phyloP scores from a whole-genome alignment of 495 filamentous ascomycete species.

The Coniosporium apollinis region DNA sequence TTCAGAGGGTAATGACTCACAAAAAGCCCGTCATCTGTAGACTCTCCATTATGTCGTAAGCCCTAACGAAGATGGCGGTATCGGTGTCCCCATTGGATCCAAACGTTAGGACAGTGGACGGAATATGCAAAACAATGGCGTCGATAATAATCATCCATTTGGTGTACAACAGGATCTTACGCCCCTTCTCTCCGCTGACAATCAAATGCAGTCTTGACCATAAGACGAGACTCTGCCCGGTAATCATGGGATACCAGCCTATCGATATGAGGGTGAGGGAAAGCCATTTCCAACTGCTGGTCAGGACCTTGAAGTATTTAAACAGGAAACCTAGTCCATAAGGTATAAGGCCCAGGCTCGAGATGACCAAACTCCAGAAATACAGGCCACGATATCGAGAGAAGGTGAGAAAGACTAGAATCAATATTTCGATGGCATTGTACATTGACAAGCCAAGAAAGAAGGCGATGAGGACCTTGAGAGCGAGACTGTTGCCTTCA shows the following conservation, averaged over 20 bases:
- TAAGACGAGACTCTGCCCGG: constrained; percentile 2
- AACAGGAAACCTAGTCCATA: constrained; percentile 36
- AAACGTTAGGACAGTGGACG: constrained; percentile 33
- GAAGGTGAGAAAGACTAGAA: constrained; percentile 35
- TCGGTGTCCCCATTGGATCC: constrained; percentile 26
- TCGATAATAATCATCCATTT: constrained; percentile 1
- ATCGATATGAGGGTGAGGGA: constrained; percentile 31
- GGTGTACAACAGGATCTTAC: neutral
- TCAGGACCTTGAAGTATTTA: constrained; percentile 29
- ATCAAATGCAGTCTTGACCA: constrained; percentile 4
- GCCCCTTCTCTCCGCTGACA: neutral
- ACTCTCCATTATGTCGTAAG: constrained; percentile 39
- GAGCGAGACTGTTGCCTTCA: neutral
- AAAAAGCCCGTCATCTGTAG: constrained; percentile 40
- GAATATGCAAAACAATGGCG: constrained; percentile 30
- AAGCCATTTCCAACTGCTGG: constrained; percentile 13
- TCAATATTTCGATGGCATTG: constrained; percentile 32
- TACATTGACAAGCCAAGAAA: constrained; percentile 17
- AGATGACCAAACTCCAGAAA: constrained; percentile 35
- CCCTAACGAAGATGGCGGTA: constrained; percentile 20
- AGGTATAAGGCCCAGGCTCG: constrained; percentile 26
- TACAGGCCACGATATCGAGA: constrained; percentile 35
- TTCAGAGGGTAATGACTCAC: too few relatives aligned
- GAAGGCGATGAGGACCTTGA: constrained; percentile 1
- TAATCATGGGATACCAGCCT: constrained; percentile 38